These are phyloP conservation scores for Malus fusca DNA, from an alignment of 306 rosid genomes.

Conservation along the genomic window DNA sequence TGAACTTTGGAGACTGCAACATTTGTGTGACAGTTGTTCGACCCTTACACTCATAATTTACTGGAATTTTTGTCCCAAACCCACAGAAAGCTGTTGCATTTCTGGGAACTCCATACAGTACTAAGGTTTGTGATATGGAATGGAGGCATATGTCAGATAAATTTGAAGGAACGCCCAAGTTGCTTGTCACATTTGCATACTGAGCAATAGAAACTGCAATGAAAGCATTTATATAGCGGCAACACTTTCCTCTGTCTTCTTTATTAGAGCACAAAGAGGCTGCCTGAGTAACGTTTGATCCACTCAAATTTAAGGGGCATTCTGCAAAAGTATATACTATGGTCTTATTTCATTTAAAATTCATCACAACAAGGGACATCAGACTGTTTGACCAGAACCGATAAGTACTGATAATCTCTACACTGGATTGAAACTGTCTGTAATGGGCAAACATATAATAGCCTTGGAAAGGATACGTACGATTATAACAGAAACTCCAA, in stretches of 20 bases:
- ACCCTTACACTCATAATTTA: constrained; percentile 80
- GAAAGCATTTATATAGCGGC: constrained; percentile 88
- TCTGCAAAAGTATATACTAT: constrained; percentile 43
- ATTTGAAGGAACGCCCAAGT: constrained; percentile 66
- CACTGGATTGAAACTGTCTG: not conserved
- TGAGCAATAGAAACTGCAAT: constrained; percentile 75
- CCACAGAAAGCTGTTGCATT: constrained; percentile 80
- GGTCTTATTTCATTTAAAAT: not conserved
- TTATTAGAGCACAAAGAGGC: constrained; percentile 67
- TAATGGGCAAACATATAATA: not conserved
- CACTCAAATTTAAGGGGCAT: constrained; percentile 77
- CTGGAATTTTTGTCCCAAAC: constrained; percentile 76
- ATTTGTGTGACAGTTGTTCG: constrained; percentile 68
- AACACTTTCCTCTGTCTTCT: constrained; percentile 73
- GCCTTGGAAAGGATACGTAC: not conserved
- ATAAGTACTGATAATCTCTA: not conserved
- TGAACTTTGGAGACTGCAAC: constrained; percentile 75
- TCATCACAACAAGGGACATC: not conserved
- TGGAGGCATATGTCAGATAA: constrained; percentile 58
- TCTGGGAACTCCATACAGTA: constrained; percentile 59
- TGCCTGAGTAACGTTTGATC: constrained; percentile 70
- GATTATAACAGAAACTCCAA: not conserved
- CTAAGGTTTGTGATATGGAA: constrained; percentile 61
- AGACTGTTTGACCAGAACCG: not conserved
- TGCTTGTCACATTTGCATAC: constrained; percentile 69